Evolutionary conservation across 352 stramenopile species (phyloP), one percentile per base, ranked within the genome.

Genomic region (Pythium vanterpoolii): DNA sequence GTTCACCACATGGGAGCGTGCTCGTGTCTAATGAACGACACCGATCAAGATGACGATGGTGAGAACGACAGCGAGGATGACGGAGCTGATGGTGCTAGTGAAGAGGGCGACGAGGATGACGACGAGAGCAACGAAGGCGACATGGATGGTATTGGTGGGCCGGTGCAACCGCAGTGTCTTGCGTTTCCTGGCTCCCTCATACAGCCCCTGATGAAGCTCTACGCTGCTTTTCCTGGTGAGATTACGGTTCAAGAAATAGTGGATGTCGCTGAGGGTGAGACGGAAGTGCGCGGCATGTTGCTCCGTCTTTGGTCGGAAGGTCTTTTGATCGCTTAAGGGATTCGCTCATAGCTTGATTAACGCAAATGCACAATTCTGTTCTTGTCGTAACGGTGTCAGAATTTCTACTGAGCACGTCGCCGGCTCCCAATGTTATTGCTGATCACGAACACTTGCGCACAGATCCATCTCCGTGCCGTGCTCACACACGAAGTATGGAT

Each of bases 1-100:
- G 48, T 69, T 50, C 86, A 95, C 69, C 86, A 95, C 69, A 95
- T 95, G 86, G 83, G 82, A 0, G 19, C 81, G 24, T 95, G 86
- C 64, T 79, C 68, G n/a, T 95, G 85, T 38, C 57, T 69, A n/a
- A 34, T 45, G 24, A 58, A 59, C 16, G 69, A 58, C 53, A 31
- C 28, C 0, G 48, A 46, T 5, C 36, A 57, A 36, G 51, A 59
- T 18, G 69, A 56, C 26, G 67, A 74, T 3, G 73, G 64, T 9
- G 64, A 68, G 7, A 71, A 67, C 8, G 65, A 67, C 9, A 71
- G 65, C 1, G 60, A 67, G 1, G 61, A 74, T 21, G 70, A 77
- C 5, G 58, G 69, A 0, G 68, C 74, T 4, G 69, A 80, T 13
- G 26, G 21, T 24, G 55, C 34, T 7, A 47, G 23, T 31, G 55